A percentile compares a stretch with the other conserved stretches of the same genome.
Conservation (phyloP, 148 eudicot genomes). For the Camellia lanceoleosa region DNA sequence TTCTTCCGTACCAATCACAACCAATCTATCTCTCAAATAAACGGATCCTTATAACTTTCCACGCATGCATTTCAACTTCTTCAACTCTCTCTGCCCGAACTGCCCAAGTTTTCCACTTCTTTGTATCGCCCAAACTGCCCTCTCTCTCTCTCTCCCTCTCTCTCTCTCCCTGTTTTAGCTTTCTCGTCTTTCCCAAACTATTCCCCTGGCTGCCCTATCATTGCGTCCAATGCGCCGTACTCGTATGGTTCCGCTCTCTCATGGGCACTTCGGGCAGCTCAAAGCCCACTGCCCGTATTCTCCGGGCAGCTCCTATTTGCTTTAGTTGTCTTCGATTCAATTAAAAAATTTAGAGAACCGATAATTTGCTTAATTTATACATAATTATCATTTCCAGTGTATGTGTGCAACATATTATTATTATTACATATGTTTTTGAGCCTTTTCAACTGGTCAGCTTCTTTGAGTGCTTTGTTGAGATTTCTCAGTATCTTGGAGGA, state of each 20-base stretch:
- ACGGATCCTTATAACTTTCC: no score
- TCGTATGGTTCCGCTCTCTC: conserved; percentile 2
- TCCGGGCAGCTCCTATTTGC: conserved; percentile 40
- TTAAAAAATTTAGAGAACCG: conserved; percentile 27
- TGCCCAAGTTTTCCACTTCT: not conserved
- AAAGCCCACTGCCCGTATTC: conserved; percentile 38
- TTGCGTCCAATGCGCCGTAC: not conserved
- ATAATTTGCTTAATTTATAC: conserved; percentile 6
- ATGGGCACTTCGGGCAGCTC: conserved; percentile 33
- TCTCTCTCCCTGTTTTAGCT: no score
- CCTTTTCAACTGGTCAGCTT: conserved; percentile 50
- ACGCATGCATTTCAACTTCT: no score
- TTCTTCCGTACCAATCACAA: no score
- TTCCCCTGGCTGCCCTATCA: not conserved
- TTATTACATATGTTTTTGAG: conserved; percentile 20
- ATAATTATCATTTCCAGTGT: not conserved
- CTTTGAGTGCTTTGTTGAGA: conserved; percentile 21
- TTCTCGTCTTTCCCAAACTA: no score
- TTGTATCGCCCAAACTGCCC: no score
- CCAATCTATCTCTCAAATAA: no score
- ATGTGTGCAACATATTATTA: not conserved
- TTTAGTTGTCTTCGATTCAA: conserved; percentile 58
- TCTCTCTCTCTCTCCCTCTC: no score
- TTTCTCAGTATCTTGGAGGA: conserved; percentile 28
- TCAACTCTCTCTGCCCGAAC: not conserved